Base-by-base conservation (phyloP, 2,329 filamentous ascomycete genomes). In the Exophiala calicioides region DNA sequence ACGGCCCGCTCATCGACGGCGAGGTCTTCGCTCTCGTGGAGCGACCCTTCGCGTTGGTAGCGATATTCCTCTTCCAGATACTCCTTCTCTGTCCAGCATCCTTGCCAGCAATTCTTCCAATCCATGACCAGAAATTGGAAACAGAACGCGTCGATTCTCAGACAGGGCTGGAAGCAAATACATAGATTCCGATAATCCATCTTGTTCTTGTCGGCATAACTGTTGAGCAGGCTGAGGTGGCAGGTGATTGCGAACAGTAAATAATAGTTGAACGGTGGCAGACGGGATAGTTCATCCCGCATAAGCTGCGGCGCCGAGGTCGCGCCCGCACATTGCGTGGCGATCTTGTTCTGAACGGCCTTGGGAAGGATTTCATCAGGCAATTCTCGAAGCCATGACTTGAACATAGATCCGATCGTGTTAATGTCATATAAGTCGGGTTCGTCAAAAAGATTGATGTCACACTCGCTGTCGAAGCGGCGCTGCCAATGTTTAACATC, bases 181-280 rank as follows among this genome's bases (percentile, higher is more conserved):
- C 90, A 95, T 18, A 97, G 75, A 57, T 96, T 96, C 63, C 88
- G 84, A 65, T 91, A 95, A 64, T 95, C 89, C 91, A 97, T 97
- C 73, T 95, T 95, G 78, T 96, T 97, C 74, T 91, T 90, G 56
- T 94, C 88, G 18, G 90, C 86, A 66, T 95, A 91, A 1, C 88
- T 90, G 58, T 95, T 83, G 7, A 97, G 78, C 19, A 96, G 79
- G 60, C 90, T 95, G 37, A 97, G 82, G 62, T 97, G 91, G 68
- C 91, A 96, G 24, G 91, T 97, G 59, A 96, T 95, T 60, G 91
- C 91, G 65, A 97, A 97, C 4, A 97, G 82, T 10, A 97, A 84
- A 64, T 97, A 96, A 70, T 97, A 97, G 70, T 96, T 95, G 75
- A 93, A 96, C 0, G 91, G 91, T 5, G 91, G 88, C n/a, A 97